A percentile compares a stretch with the other conserved stretches of the same genome.
These are phyloP conservation scores for Thalia dealbata DNA, from an alignment of 176 grass and related monocot species.

Conservation along the genomic window DNA sequence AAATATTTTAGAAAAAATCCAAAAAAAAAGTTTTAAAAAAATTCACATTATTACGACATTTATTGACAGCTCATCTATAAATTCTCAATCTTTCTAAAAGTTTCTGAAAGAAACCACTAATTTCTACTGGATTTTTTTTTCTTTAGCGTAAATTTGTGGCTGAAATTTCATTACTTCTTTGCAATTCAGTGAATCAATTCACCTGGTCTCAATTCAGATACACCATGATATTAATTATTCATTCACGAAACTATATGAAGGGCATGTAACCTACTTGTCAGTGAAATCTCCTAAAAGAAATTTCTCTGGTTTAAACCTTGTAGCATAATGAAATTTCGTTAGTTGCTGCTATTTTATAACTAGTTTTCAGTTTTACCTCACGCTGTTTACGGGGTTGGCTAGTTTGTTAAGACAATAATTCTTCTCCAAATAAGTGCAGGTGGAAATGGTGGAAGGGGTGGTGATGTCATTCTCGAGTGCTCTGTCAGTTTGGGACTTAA, in stretches of 20 bases:
- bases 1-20: too few species aligned
- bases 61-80: neutral
- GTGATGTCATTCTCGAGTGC: constrained; percentile 85
- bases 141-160: neutral
- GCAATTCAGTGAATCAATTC: neutral
- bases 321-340: too few species aligned
- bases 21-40: too few species aligned
- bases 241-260: too few species aligned
- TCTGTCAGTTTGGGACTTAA: constrained; percentile 76
- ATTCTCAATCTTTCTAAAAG: neutral
- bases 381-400: neutral
- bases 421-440: constrained; percentile 29
- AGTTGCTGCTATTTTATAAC: too few species aligned
- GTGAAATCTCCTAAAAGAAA: too few species aligned
- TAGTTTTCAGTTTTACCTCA: too few species aligned
- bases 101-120: neutral
- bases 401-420: neutral
- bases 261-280: too few species aligned
- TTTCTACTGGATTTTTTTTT: neutral
- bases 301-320: too few species aligned
- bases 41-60: neutral
- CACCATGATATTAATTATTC: too few species aligned
- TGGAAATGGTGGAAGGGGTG: constrained; percentile 77
- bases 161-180: neutral
- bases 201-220: neutral